phyloP scores from a whole-genome alignment of 441 rosid genomes.

The Flueggea neowawraea region DNA sequence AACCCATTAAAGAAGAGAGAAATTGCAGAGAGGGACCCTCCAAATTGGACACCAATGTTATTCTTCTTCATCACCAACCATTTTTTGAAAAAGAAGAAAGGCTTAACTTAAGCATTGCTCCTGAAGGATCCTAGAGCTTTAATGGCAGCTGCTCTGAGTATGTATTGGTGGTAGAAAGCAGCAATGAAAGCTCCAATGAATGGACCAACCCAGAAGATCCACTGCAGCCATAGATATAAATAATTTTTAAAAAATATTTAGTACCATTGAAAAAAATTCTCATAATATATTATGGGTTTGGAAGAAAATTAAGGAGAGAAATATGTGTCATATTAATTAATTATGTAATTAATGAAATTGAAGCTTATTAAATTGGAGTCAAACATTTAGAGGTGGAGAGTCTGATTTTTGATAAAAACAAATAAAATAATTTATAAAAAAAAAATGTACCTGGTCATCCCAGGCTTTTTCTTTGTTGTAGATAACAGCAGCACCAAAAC shows the following conservation, averaged over 20 bases:
- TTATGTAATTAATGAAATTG: no score
- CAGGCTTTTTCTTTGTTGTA: conserved; percentile 64
- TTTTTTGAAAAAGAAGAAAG: background rate
- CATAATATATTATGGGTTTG: no score
- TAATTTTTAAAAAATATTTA: no score
- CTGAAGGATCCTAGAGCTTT: conserved; percentile 43
- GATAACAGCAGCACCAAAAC: conserved; percentile 79
- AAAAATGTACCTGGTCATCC: conserved; percentile 63
- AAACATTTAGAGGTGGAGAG: no score
- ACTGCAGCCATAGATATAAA: conserved; percentile 5
- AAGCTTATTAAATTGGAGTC: background rate
- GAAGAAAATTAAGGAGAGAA: no score
- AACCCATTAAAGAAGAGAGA: conserved; percentile 8
- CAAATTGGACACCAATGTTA: conserved; percentile 4
- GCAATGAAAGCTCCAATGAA: conserved; percentile 28
- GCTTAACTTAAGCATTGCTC: conserved; percentile 52
- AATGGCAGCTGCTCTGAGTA: conserved; percentile 28
- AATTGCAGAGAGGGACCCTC: background rate
- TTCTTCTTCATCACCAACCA: conserved; percentile 1
- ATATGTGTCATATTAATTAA: no score
- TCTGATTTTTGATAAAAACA: no score
- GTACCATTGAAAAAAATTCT: no score
- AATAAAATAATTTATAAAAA: background rate
- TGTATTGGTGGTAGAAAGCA: conserved; percentile 28
- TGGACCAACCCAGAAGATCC: conserved; percentile 39